Conservation (phyloP, 2,329 filamentous ascomycete species). For the Colletotrichum spaethianum region DNA sequence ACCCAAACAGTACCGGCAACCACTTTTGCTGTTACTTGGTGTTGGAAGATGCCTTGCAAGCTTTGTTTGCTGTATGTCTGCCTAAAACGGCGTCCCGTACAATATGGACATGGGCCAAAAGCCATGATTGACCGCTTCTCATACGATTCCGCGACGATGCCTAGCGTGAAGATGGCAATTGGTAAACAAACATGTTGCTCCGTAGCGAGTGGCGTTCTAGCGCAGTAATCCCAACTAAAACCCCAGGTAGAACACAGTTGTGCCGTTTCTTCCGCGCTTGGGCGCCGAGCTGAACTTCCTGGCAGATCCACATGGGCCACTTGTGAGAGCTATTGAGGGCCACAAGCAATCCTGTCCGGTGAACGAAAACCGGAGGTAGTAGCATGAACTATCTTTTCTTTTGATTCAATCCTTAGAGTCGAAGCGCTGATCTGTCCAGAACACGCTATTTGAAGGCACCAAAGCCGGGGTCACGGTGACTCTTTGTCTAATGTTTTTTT, state of each 20-base stretch:
- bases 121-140: neutral
- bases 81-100: neutral
- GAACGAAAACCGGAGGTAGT: too few relatives aligned
- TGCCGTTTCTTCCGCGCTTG: constrained; percentile 2
- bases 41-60: too few relatives aligned
- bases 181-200: neutral
- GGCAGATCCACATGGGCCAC: neutral
- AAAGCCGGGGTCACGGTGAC: neutral
- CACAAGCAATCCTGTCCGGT: neutral
- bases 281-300: neutral
- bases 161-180: neutral
- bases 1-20: neutral
- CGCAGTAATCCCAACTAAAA: neutral
- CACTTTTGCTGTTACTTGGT: too few relatives aligned
- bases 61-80: neutral
- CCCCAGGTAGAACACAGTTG: neutral
- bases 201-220: too few relatives aligned
- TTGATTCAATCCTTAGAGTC: neutral
- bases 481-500: neutral
- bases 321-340: neutral
- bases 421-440: neutral
- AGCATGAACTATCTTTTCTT: neutral
- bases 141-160: too few relatives aligned
- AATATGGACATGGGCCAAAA: too few relatives aligned
- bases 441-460: neutral